Percentiles rank a stretch among this genome's conserved stretches.
Evolutionary conservation across 306 rosid genomes (phyloP).

Genomic region (Glycine latifolia): DNA sequence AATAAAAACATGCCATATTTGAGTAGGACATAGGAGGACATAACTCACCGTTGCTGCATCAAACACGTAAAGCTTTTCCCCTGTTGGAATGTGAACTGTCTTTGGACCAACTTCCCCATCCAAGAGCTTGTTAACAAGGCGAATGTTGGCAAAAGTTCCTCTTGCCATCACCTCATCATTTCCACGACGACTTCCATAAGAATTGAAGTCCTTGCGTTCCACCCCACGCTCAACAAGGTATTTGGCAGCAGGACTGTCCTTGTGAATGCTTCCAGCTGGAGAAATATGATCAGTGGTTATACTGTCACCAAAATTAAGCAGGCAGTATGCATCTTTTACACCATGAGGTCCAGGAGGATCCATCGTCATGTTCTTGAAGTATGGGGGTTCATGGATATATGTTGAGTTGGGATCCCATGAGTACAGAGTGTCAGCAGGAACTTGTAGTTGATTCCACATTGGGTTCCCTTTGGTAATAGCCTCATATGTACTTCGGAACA

Average conservation of each 20-base stretch:
- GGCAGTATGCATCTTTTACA: conserved; percentile 92
- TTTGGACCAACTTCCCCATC: conserved; percentile 91
- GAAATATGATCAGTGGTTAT: conserved; percentile 97
- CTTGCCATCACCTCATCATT: conserved; percentile 97
- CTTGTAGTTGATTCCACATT: conserved; percentile 81
- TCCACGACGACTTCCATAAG: conserved; percentile 95
- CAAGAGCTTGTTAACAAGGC: conserved; percentile 89
- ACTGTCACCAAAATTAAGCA: conserved; percentile 90
- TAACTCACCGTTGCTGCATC: conserved; percentile 85
- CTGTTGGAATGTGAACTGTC: conserved; percentile 85
- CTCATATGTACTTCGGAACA: conserved; percentile 85
- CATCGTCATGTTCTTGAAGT: conserved; percentile 88
- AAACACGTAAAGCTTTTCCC: conserved; percentile 79
- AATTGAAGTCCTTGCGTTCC: conserved; percentile 87
- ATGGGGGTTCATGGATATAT: conserved; percentile 94
- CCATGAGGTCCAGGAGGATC: conserved; percentile 87
- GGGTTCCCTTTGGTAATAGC: conserved; percentile 87
- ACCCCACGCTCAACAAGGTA: conserved; percentile 84
- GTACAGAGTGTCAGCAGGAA: conserved; percentile 69
- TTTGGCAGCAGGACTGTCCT: conserved; percentile 94
- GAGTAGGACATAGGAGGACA: conserved; percentile 17
- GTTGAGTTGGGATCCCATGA: conserved; percentile 91
- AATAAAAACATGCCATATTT: neutral
- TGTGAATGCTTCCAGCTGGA: conserved; percentile 94
- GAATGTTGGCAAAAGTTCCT: conserved; percentile 95